Evolutionary conservation across 75 land plant genomes (phyloP), one percentile per base, ranked within the genome.

Genomic region (Chamaecyparis obtusa): DNA sequence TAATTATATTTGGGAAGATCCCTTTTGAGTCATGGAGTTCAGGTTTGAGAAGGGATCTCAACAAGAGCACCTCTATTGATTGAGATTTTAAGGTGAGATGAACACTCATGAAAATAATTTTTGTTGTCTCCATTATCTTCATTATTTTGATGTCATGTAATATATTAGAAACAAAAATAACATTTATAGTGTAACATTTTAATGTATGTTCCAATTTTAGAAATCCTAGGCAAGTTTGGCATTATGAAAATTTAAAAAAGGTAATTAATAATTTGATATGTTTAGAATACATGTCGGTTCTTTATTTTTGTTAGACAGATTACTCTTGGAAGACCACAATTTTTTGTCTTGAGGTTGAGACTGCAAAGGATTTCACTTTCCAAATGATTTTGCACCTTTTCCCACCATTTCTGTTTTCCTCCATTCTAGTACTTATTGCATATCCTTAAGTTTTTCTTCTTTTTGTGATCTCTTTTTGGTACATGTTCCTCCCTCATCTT

Each of bases 351-450:
- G 37, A 49, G 84, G 85, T 33, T 84, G 90, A 39, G 88, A 36
- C 33, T 85, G 86, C 3, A 41, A 32, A 51, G 85, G 8, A 46
- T 75, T 69, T 33, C 67, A 80, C 74, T 89, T 89, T 46, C 19
- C 79, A n/a, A 41, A 54, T 54, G 55, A 60, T 37, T 81, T 88
- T 7, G 41, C 35, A 74, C 16, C 84, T 85, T 79, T 85, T 4
- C 90, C 88, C n/a, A 84, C 86, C 90, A 92, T 89, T 49, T 90
- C 91, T 44, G 90, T 89, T 88, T 93, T 95, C 55, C 94, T 89
- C 69, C 82, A 78, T 74, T 93, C 91, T 57, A 93, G 86, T 60
- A 84, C 87, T 86, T 94, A 88, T 49, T 89, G 91, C 92, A 93
- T 89, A 3, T 86, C 90, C 64, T 84, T 93, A 9, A 88, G 85